Evolutionary conservation across 2,329 filamentous ascomycete species (phyloP).

Genomic region (Microsporum ferrugineum): DNA sequence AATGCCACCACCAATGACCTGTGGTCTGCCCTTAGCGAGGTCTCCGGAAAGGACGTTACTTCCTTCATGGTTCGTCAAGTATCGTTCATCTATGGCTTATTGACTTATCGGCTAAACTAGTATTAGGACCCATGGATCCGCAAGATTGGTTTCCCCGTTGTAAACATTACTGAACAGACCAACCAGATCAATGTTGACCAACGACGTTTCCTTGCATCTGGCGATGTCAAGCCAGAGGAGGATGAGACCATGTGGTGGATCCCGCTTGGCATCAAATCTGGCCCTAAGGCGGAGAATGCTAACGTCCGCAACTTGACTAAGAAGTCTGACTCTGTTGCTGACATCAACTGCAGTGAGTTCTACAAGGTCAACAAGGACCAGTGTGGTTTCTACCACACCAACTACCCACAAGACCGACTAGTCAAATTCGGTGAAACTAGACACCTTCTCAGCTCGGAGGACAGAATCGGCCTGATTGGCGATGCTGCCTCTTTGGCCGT

Average conservation of each 20-base stretch:
- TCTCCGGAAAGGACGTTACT: conserved; percentile 76
- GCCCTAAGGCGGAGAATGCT: conserved; percentile 51
- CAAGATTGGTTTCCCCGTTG: conserved; percentile 85
- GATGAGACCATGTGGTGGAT: conserved; percentile 94
- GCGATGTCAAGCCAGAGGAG: conserved; percentile 82
- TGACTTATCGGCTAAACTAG: background rate
- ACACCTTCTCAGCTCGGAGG: conserved; percentile 64
- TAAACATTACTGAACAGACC: conserved; percentile 73
- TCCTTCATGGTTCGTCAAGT: conserved; percentile 56
- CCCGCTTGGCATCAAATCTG: conserved; percentile 73
- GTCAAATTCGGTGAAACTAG: conserved; percentile 68
- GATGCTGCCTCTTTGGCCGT: conserved; percentile 83
- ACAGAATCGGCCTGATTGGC: conserved; percentile 86
- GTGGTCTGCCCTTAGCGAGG: conserved; percentile 78
- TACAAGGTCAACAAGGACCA: conserved; percentile 91
- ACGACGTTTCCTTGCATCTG: conserved; percentile 78
- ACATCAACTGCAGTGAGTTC: conserved; percentile 53
- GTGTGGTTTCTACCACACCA: conserved; percentile 83
- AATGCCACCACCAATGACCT: conserved; percentile 86
- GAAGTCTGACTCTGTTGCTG: conserved; percentile 63
- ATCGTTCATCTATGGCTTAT: conserved; percentile 3
- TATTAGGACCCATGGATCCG: conserved; percentile 69
- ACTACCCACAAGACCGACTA: conserved; percentile 77
- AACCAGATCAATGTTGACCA: conserved; percentile 61
- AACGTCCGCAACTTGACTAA: conserved; percentile 57